Evolutionary conservation across 345 rosid species (phyloP), one percentile per base, ranked within the genome.

Genomic region (Populus pruinosa): DNA sequence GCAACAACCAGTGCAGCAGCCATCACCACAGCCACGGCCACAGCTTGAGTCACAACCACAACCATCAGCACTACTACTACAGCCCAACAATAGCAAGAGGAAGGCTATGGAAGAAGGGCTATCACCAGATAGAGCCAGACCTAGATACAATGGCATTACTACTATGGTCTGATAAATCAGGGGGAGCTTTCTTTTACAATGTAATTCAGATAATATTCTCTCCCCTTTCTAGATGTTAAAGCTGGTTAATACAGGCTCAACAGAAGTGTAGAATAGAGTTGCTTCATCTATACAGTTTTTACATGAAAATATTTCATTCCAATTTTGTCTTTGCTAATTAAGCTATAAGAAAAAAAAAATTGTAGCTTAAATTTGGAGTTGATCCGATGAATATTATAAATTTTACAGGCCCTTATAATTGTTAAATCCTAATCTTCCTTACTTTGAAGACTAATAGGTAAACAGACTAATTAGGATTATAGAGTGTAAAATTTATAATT

Each of bases 91-190:
- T 73, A 84, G 74, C 82, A 91, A 90, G 87, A 90, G 94, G 72
- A 90, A 90, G 78, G 80, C 83, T n/a, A 39, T 83, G 76, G 91
- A 88, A 79, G 94, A 87, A 71, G 89, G 86, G 61, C 79, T 79
- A 53, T 87, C 93, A 41, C 84, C 90, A 1, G 87, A 86, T 43
- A 87, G 87, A 79, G 79, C 87, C 27, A 86, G 91, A 82, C 87
- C 79, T 21, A 86, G 91, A 83, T 88, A 80, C 75, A 81, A 69
- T 55, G 88, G 76, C 56, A 78, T 88, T 29, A 69, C 85, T 47
- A 83, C 87, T 53, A 17, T 77, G 36, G 86, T 83, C 76, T 87
- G 70, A 84, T 50, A 49, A 47, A 63, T 65, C 21, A 6, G n/a
- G 70, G 41, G 36, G 35, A 14, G 29, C 4, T 63, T 13, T 49